Evolutionary conservation across 345 rosid genomes (phyloP), one percentile per base, ranked within the genome.

Genomic region (Toxicodendron radicans): DNA sequence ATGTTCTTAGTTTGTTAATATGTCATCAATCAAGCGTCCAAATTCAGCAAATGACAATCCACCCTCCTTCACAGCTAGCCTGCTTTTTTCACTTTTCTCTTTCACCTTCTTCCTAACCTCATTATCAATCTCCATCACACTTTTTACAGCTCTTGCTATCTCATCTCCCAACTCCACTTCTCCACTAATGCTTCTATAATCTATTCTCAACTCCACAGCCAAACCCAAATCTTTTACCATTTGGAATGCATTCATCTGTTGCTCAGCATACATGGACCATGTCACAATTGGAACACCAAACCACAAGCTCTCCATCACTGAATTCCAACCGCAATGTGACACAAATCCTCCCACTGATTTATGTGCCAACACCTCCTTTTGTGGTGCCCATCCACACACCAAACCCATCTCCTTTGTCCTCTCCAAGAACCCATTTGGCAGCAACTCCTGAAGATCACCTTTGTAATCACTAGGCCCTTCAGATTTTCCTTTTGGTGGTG

Each of bases 301-400:
- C 82, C 84, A 79, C 45, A 79, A 7, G 57, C 82, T 77, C 74
- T 84, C 87, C 41, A 84, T 35, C 9, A 53, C 72, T 2, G 87
- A 84, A 64, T 84, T 84, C 87, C 87, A 85, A 17, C 84, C 88
- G 8, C 83, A 84, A 60, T 83, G 84, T 5, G 87, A 74, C 24
- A 85, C 82, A 4, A 85, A 85, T 7, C 84, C 86, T 1, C 81
- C 86, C 0, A 82, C 68, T 0, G 84, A 43, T 0, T 38, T 59
- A 72, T 74, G 78, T 18, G 53, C 82, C 30, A 79, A 61, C 32
- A 79, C 43, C 0, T 41, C 59, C 54, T 49, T 66, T 21, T 79
- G 79, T 13, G 82, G 87, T 10, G 85, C 85, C 87, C 84, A 79
- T 52, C 87, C 85, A 0, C 67, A 66, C 0, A 14, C 10, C 27